Base-by-base conservation (phyloP, 495 filamentous ascomycete species). In the Pseudomonodictys pantanalensis region DNA sequence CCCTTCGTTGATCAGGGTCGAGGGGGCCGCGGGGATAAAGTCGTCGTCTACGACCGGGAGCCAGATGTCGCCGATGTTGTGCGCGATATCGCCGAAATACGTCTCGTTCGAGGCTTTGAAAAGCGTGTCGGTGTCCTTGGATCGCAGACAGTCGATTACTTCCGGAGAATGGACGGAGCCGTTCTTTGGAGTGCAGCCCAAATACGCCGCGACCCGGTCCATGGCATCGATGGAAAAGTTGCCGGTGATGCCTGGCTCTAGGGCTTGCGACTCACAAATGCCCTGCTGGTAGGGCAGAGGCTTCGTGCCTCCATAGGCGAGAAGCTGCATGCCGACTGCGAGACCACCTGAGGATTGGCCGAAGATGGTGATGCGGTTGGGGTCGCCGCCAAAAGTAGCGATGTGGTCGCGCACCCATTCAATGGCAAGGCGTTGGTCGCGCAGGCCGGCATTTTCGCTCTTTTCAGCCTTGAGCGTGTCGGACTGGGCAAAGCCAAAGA, bases 391-490 rank as follows among this genome's bases (percentile, higher is more conserved):
- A 44, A 76, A 77, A 12, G 59, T 48, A 3, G 22, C 45, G 22
- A 67, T 67, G 33, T 67, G 53, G 23, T 67, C 50, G 1, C 45
- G 47, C 26, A 64, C 60, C 60, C 64, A 67, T 29, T 67, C 60
- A 25, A 67, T 60, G 0, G 57, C 64, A 68, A 86, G 77, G 23
- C 82, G 79, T 67, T 88, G 83, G 70, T 88, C 85, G 23, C 85
- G 78, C 7, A 83, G 76, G 2, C 83, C 84, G 15, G 80, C 72
- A 52, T 69, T 69, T 24, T 71, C 32, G 33, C 49, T 56, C 3
- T 23, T 12, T 43, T 61, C 58, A 6, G 46, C 22, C 30, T 41
- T 46, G 1, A 61, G 49, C 11, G 58, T 22, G 17, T 53, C 58
- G 1, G 49, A 54, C 32, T 54, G 49, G 15, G 58, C 58, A 29